Conservation (phyloP, 2,329 filamentous ascomycete species). For the Colletotrichum sp. region DNA sequence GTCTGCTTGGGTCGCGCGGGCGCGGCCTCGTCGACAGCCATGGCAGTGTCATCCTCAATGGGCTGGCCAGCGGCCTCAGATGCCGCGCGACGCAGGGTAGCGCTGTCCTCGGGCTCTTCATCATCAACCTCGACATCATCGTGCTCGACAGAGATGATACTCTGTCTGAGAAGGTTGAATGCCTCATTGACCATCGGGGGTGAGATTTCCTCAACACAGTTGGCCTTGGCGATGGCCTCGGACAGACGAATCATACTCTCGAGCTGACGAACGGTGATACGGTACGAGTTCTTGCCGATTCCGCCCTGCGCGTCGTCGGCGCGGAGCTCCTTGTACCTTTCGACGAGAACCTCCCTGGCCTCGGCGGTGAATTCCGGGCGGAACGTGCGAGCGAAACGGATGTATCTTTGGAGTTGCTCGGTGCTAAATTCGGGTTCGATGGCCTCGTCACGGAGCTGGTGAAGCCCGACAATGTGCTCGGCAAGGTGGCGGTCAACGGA, state of each 20-base stretch:
- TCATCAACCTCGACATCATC: conserved; percentile 96
- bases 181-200: conserved; percentile 89
- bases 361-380: conserved; percentile 89
- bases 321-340: conserved; percentile 94
- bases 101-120: conserved; percentile 61
- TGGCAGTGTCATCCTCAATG: conserved; percentile 53
- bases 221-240: conserved; percentile 98
- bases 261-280: conserved; percentile 94
- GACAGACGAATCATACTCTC: conserved; percentile 95
- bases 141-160: conserved; percentile 97
- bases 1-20: conserved; percentile 71
- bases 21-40: conserved; percentile 40
- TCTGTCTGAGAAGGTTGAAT: conserved; percentile 88
- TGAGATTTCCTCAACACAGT: conserved; percentile 90
- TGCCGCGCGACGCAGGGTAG: conserved; percentile 45
- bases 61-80: conserved; percentile 46
- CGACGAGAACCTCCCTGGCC: conserved; percentile 83
- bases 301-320: conserved; percentile 94
- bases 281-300: conserved; percentile 92
- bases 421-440: conserved; percentile 94
- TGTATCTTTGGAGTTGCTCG: conserved; percentile 95
- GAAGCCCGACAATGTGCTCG: conserved; percentile 91
- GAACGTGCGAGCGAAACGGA: conserved; percentile 94
- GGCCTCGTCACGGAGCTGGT: conserved; percentile 90
- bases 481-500: conserved; percentile 87